Conservation (phyloP, 306 rosid genomes). For the Acacia acuminata region DNA sequence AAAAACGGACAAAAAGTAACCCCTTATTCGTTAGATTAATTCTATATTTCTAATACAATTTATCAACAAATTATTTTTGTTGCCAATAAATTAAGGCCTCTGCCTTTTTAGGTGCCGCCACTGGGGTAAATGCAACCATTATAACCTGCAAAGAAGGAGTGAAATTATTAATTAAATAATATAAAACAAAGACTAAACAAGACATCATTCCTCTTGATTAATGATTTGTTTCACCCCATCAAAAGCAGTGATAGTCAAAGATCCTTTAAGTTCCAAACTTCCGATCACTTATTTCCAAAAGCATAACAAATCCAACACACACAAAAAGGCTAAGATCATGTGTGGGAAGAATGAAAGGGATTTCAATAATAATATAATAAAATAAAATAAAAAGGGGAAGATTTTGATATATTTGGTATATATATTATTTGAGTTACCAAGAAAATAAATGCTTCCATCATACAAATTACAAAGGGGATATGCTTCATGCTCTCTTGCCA, state of each 20-base stretch:
- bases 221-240: not conserved
- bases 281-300: not conserved
- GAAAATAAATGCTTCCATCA: too few species aligned
- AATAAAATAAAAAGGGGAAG: too few species aligned
- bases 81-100: conserved; percentile 13
- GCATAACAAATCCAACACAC: not conserved
- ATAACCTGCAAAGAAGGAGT: conserved; percentile 59
- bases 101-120: conserved; percentile 49
- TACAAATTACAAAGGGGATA: too few species aligned
- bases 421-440: too few species aligned
- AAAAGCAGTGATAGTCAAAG: not conserved
- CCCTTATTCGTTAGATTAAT: conserved; percentile 33
- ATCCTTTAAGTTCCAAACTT: not conserved
- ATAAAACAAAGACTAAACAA: not conserved
- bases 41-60: conserved; percentile 25
- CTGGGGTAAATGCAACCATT: conserved; percentile 68
- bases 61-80: conserved; percentile 21
- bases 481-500: too few species aligned
- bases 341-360: not conserved
- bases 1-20: not conserved
- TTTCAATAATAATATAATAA: too few species aligned
- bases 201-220: not conserved
- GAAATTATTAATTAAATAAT: not conserved
- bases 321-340: not conserved
- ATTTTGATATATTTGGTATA: too few species aligned